These are phyloP conservation scores for Lecanoromycetidae sp. DNA, from an alignment of 2,329 filamentous ascomycete genomes.

Conservation along the genomic window DNA sequence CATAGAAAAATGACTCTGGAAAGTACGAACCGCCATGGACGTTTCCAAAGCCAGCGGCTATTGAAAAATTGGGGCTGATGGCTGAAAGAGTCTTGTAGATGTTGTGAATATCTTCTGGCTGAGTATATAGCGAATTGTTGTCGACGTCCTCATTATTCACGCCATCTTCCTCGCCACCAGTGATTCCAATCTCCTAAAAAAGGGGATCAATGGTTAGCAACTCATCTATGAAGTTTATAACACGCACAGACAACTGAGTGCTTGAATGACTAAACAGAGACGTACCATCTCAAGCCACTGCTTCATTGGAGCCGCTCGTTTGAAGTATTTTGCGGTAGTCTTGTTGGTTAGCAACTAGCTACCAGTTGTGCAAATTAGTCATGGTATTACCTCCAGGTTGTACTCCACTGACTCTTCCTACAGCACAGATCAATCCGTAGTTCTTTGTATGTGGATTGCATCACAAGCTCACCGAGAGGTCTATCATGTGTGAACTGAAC, in stretches of 20 bases:
- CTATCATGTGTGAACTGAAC: conserved; percentile 97
- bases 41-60: conserved; percentile 96
- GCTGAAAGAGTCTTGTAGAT: conserved; percentile 77
- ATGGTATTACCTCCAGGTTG: conserved; percentile 1
- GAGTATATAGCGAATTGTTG: conserved; percentile 94
- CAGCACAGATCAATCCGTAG: background rate
- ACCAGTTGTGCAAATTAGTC: background rate
- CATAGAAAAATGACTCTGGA: no score
- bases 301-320: conserved; percentile 92
- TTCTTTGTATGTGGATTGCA: no score
- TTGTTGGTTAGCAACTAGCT: no score
- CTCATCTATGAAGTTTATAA: no score
- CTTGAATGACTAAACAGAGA: no score
- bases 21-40: no score
- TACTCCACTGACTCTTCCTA: conserved; percentile 1
- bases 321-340: conserved; percentile 84
- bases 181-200: conserved; percentile 91
- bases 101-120: conserved; percentile 88
- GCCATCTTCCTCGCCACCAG: conserved; percentile 93
- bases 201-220: no score
- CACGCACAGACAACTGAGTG: background rate
- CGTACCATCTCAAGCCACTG: conserved; percentile 99
- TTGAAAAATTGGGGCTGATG: conserved; percentile 94
- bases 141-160: conserved; percentile 96
- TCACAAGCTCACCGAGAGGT: conserved; percentile 51